Evolutionary conservation across 1,139 yeast species (phyloP), one percentile per base, ranked within the genome.

Genomic region (Geotrichum histeridarum): DNA sequence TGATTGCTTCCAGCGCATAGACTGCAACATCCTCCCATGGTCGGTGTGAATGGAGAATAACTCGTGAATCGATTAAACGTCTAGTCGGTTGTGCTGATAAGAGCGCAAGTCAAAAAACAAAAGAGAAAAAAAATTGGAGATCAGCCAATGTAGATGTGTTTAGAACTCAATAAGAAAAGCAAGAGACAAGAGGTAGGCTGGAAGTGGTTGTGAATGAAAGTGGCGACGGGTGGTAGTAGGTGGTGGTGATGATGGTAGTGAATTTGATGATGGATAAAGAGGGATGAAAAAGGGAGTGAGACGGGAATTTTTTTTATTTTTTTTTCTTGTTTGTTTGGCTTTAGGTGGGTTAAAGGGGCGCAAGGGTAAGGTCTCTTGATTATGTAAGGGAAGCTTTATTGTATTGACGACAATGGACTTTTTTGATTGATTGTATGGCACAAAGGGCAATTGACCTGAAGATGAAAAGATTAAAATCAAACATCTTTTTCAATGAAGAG

Each of bases 1-100:
- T 63, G 63, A 42, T 70, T 65, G 54, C 71, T 65, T 43, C 76
- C 73, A 56, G 57, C 39, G 47, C 61, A 61, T 6, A 50, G 22
- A 51, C 64, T 59, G 45, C 64, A 60, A 37, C 63, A 61, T 12
- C 45, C 60, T n/a, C 64, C 64, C 64, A 61, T 61, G n/a, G 48
- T 33, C 7, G 33, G 15, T 22, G 27, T 22, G 9, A 17, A n/a
- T n/a, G 27, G 27, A 22, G 27, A 22, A 22, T 22, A n/a, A 22
- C 27, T 22, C 27, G 27, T 22, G 27, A 22, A 22, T 22, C 4
- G 27, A 22, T 22, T 22, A 22, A 22, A 22, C 27, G 27, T 22
- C 27, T 22, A 22, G 27, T 30, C 12, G 30, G 30, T 39, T 39
- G 30, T 39, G 42, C 36, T 9, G 42, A 12, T 18, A 27, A 18